Conservation (phyloP, 345 rosid genomes). For the Kandelia obovata region DNA sequence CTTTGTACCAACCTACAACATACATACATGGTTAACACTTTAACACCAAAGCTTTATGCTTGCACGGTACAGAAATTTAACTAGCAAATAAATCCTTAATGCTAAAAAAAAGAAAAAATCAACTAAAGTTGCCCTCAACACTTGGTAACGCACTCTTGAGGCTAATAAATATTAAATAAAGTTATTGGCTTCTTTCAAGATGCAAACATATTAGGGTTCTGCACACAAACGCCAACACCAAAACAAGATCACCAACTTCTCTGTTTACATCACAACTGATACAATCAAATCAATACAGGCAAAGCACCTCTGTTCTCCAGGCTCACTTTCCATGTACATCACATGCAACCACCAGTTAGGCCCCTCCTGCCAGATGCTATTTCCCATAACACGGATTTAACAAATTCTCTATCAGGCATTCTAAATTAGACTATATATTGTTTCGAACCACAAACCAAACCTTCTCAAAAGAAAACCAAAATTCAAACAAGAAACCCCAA, state of each 20-base stretch:
- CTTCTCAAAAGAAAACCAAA: not conserved
- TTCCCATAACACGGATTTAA: no score
- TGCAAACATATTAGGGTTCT: not conserved
- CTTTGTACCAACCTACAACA: slow-evolving; percentile 73
- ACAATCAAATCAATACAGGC: no score
- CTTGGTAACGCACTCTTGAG: not conserved
- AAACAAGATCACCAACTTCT: not conserved
- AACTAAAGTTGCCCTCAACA: no score
- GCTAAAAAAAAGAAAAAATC: not conserved
- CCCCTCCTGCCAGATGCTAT: no score
- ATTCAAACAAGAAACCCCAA: not conserved
- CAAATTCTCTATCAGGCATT: not conserved
- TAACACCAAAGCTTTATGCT: not conserved
- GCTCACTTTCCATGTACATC: no score
- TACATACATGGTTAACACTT: not conserved
- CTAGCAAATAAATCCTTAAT: not conserved
- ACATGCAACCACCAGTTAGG: no score
- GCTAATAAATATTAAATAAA: not conserved
- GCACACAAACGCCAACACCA: not conserved
- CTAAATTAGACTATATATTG: not conserved
- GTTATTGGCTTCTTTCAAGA: not conserved
- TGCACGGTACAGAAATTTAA: no score
- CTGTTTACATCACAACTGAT: not conserved
- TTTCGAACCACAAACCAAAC: not conserved
- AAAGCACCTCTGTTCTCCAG: no score